A percentile compares a stretch with the other conserved stretches of the same genome.
phyloP scores from a whole-genome alignment of 768 basidiomycete species.

The Boletus speciosus region DNA sequence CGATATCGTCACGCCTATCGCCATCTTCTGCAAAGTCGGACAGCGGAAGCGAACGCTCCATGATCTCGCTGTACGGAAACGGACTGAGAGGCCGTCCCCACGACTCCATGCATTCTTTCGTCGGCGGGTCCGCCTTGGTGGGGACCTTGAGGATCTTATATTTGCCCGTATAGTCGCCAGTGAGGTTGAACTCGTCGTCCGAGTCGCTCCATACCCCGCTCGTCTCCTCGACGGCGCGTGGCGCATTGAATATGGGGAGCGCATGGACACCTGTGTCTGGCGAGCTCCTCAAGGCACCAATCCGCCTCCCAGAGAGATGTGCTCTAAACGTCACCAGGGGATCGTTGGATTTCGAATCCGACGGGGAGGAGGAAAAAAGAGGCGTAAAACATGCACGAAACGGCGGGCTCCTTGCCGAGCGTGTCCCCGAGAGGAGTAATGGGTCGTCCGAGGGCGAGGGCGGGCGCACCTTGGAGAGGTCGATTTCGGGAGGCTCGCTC shows the following conservation, averaged over 20 bases:
- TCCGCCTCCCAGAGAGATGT: slow-evolving; percentile 14
- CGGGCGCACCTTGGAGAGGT: slow-evolving; percentile 58
- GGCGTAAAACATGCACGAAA: slow-evolving; percentile 37
- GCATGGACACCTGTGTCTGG: background rate
- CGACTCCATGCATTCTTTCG: slow-evolving; percentile 43
- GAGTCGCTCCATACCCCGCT: slow-evolving; percentile 27
- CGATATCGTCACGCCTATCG: background rate
- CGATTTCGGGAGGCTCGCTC: slow-evolving; percentile 63
- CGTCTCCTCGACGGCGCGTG: slow-evolving; percentile 1
- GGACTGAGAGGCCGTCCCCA: slow-evolving; percentile 76
- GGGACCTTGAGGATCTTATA: slow-evolving; percentile 55
- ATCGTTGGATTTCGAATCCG: background rate
- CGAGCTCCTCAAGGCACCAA: background rate
- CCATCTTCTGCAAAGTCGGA: slow-evolving; percentile 11
- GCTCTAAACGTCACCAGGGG: slow-evolving; percentile 17
- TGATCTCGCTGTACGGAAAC: slow-evolving; percentile 43
- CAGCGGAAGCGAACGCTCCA: slow-evolving; percentile 28
- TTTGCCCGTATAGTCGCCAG: slow-evolving; percentile 65
- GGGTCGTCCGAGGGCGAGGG: slow-evolving; percentile 77
- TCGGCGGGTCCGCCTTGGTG: slow-evolving; percentile 65
- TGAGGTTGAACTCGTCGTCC: slow-evolving; percentile 32
- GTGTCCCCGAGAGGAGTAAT: slow-evolving; percentile 51
- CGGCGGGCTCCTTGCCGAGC: slow-evolving; percentile 27
- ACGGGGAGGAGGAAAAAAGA: slow-evolving; percentile 33
- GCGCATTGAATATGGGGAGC: slow-evolving; percentile 19